Percentiles rank a stretch among this genome's conserved stretches.
Conservation (phyloP, 352 stramenopile genomes). For the Elongisporangium prolatum region DNA sequence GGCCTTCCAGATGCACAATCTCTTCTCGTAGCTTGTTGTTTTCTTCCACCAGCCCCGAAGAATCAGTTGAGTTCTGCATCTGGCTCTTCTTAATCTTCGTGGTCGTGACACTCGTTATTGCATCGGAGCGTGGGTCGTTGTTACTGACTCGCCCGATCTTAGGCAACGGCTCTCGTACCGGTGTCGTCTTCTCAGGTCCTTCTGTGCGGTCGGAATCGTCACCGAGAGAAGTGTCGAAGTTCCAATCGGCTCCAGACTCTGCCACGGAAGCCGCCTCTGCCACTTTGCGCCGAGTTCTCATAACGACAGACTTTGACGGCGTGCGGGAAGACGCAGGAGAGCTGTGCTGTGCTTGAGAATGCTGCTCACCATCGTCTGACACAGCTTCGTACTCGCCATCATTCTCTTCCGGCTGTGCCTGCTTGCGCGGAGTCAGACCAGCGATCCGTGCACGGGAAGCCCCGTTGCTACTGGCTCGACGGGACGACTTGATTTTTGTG, state of each 20-base stretch:
- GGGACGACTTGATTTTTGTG: conserved; percentile 54
- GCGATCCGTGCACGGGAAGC: not conserved
- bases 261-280: conserved; percentile 1
- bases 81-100: conserved; percentile 40
- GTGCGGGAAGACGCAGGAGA: not conserved
- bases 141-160: not conserved
- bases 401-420: conserved; percentile 3
- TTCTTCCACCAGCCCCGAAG: conserved; percentile 23
- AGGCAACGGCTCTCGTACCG: not conserved
- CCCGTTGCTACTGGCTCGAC: conserved; percentile 8
- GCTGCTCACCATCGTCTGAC: not conserved
- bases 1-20: conserved; percentile 37
- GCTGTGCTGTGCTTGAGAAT: not conserved
- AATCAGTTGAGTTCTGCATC: conserved; percentile 32
- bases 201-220: conserved; percentile 9
- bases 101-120: not conserved
- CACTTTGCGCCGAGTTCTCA: not conserved
- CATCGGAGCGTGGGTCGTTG: not conserved
- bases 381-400: not conserved
- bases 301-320: not conserved
- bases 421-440: not conserved
- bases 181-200: not conserved
- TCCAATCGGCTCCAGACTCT: conserved; percentile 14
- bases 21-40: conserved; percentile 40
- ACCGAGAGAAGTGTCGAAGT: conserved; percentile 26